Conservation (phyloP, 2,329 filamentous ascomycete species). For the Parascedosporium putredinis region DNA sequence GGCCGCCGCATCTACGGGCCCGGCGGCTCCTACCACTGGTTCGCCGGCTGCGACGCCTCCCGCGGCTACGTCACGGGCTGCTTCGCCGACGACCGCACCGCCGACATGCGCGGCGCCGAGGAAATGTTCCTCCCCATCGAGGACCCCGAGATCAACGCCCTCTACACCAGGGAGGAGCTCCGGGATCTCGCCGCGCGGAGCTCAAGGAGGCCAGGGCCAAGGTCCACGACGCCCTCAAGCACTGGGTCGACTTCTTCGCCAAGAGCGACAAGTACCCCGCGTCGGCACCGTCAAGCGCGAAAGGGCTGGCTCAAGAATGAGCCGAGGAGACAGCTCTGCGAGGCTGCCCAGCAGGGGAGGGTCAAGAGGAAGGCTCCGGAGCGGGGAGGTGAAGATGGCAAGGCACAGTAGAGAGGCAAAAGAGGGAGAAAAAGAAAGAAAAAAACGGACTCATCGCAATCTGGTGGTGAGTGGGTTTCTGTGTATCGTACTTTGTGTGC, state of each 20-base stretch:
- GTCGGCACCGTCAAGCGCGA: constrained; percentile 64
- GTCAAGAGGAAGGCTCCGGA: constrained; percentile 46
- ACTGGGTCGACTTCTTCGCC: constrained; percentile 78
- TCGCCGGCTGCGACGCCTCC: constrained; percentile 76
- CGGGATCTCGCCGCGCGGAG: constrained; percentile 49
- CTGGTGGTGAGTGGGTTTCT: too few relatives aligned
- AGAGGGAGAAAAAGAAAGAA: too few relatives aligned
- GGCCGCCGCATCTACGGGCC: constrained; percentile 65
- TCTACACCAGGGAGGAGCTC: constrained; percentile 45
- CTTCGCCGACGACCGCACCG: constrained; percentile 73
- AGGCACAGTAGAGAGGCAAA: neutral
- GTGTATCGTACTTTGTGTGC: too few relatives aligned
- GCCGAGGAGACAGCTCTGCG: constrained; percentile 57
- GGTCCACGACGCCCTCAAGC: constrained; percentile 57
- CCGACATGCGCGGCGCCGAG: constrained; percentile 80
- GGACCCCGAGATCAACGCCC: constrained; percentile 49
- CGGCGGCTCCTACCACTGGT: constrained; percentile 77
- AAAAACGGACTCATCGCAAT: too few relatives aligned
- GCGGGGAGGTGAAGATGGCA: constrained; percentile 7
- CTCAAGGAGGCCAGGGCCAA: constrained; percentile 50
- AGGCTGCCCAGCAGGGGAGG: constrained; percentile 51
- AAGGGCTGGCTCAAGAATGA: constrained; percentile 50
- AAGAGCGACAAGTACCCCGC: constrained; percentile 70
- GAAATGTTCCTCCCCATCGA: constrained; percentile 66
- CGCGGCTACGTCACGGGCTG: constrained; percentile 89